Evolutionary conservation across 352 stramenopile genomes (phyloP).

Genomic region (Globisporangium canariense): DNA sequence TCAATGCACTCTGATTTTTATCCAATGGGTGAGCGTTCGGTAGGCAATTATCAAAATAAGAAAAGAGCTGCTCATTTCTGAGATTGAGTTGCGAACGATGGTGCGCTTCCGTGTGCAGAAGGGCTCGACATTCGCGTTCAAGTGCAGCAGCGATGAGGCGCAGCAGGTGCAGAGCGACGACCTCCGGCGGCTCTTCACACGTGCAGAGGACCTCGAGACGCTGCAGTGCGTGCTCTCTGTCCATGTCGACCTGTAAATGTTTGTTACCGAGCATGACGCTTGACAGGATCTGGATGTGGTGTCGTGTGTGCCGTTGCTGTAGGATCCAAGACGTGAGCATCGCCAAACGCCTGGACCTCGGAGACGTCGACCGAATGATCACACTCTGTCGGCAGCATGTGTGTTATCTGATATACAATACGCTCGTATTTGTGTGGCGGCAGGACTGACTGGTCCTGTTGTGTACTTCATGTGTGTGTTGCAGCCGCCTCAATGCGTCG

Average conservation of each 20-base stretch:
- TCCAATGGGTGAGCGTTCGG: conserved; percentile 1
- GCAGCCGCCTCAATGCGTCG: conserved; percentile 53
- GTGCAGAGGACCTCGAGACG: conserved; percentile 35
- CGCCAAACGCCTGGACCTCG: conserved; percentile 54
- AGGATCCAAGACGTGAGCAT: conserved; percentile 49
- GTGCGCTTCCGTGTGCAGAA: conserved; percentile 63
- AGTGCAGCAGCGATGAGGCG: conserved; percentile 31
- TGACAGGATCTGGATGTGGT: not conserved
- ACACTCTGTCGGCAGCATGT: conserved; percentile 48
- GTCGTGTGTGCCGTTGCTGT: not conserved
- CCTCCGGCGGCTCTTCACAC: conserved; percentile 21
- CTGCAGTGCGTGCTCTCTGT: conserved; percentile 34
- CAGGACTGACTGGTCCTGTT: not conserved
- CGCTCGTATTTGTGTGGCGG: not conserved
- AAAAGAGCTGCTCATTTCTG: not conserved
- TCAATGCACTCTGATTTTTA: not conserved
- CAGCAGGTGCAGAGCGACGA: conserved; percentile 9
- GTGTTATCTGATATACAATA: conserved; percentile 1
- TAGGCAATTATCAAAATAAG: not conserved
- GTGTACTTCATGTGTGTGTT: not conserved
- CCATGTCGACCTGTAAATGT: not conserved
- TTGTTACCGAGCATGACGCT: not conserved
- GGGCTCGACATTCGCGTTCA: conserved; percentile 64
- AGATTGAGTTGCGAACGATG: not conserved
- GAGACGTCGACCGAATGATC: conserved; percentile 57